Evolutionary conservation across 768 basidiomycete genomes (phyloP).

Genomic region (Mycena latifolia): DNA sequence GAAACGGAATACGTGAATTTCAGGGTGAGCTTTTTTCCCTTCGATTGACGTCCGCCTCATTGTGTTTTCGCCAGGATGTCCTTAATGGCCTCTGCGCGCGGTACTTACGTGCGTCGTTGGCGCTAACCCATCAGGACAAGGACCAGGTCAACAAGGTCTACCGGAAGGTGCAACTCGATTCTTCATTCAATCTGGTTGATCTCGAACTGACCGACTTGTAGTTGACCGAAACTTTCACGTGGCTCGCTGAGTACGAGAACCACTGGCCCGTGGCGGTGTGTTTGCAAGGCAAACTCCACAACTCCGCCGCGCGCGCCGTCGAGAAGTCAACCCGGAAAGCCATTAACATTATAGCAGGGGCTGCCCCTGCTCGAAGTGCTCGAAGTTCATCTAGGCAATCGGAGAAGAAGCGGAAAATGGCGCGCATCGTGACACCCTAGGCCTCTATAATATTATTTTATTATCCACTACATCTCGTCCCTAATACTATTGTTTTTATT

Average conservation of each 20-base stretch:
- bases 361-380: no score
- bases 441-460: no score
- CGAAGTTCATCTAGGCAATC: neutral
- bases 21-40: conserved; percentile 4
- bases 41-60: neutral
- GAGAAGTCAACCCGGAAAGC: conserved; percentile 5
- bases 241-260: conserved; percentile 1
- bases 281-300: conserved; percentile 23
- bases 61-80: neutral
- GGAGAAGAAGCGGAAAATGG: neutral
- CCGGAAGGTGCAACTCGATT: neutral
- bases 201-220: conserved; percentile 9
- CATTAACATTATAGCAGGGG: neutral
- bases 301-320: conserved; percentile 7
- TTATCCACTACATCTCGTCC: no score
- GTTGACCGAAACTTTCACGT: conserved; percentile 4
- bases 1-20: neutral
- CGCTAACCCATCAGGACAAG: neutral
- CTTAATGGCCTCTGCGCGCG: neutral
- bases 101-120: conserved; percentile 6
- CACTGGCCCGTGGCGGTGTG: conserved; percentile 15
- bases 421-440: no score
- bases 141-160: neutral
- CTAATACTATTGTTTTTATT: no score
- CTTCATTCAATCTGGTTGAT: neutral